A percentile compares a stretch with the other conserved stretches of the same genome.
Conservation (phyloP, 192 early-diverging fungal species). For the Geranomyces michiganensis region DNA sequence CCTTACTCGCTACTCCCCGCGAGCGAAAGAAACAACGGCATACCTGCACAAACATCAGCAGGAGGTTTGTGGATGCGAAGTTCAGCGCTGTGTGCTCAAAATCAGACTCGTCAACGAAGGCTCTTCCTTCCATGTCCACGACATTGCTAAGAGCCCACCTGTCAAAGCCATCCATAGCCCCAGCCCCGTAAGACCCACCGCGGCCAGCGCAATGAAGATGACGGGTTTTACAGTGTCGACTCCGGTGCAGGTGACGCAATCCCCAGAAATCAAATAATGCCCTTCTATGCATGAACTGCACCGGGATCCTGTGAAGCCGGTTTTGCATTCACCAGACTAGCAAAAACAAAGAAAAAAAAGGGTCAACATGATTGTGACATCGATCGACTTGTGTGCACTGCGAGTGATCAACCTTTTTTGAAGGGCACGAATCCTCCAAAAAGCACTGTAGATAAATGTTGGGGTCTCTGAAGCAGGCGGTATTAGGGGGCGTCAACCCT, state of each 20-base stretch:
- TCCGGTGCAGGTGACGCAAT: conserved; percentile 23
- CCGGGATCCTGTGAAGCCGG: conserved; percentile 30
- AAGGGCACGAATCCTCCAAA: conserved; percentile 19
- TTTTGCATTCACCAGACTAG: conserved; percentile 24
- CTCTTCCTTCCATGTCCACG: too few species aligned
- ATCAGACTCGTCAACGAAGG: background rate
- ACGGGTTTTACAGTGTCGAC: background rate
- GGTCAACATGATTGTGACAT: too few species aligned
- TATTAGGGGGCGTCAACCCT: background rate
- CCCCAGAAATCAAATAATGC: background rate
- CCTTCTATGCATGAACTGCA: conserved; percentile 27
- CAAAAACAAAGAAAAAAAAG: too few species aligned
- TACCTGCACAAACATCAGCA: conserved; percentile 33
- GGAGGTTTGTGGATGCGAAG: conserved; percentile 10
- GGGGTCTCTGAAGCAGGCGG: background rate
- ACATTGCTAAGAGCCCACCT: background rate
- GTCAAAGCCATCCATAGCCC: conserved; percentile 20
- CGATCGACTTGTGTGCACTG: too few species aligned
- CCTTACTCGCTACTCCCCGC: background rate
- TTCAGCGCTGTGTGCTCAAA: conserved; percentile 23
- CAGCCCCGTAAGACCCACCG: conserved; percentile 11
- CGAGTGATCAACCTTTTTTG: background rate
- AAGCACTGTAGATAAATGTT: conserved; percentile 19
- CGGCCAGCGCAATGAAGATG: background rate
- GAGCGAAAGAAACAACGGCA: too few species aligned